Evolutionary conservation across 257 asterid genomes (phyloP).

Genomic region (Primulina eburnea): DNA sequence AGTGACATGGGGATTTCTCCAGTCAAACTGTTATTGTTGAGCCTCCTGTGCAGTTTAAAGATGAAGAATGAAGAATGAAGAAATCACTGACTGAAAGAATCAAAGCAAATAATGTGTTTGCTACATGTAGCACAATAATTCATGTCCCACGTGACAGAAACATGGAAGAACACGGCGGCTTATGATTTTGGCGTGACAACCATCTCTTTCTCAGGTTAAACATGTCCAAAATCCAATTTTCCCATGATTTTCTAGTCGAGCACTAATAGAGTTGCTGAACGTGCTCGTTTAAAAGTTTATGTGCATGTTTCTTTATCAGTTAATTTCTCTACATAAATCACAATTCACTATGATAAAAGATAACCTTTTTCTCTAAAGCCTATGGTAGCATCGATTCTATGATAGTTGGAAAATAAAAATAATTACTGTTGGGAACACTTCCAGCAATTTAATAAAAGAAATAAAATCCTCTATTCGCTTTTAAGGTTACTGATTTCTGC

Average conservation of each 20-base stretch:
- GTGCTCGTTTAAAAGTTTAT: neutral
- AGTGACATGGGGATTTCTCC: slow-evolving; percentile 72
- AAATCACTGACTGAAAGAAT: slow-evolving; percentile 11
- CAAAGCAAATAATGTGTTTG: slow-evolving; percentile 6
- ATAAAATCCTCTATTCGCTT: neutral
- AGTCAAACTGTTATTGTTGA: slow-evolving; percentile 76
- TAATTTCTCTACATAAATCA: too few relatives aligned
- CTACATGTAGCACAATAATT: slow-evolving; percentile 9
- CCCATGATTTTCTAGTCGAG: neutral
- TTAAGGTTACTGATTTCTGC: neutral
- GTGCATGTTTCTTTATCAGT: neutral
- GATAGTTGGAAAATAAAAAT: neutral
- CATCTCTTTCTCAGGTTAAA: neutral
- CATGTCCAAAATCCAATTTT: neutral
- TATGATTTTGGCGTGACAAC: neutral
- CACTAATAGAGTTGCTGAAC: neutral
- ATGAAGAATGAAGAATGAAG: neutral
- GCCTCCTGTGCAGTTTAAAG: slow-evolving; percentile 63
- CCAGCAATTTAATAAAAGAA: neutral
- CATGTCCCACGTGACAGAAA: slow-evolving; percentile 1
- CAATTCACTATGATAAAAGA: neutral
- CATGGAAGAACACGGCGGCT: neutral
- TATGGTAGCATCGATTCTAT: neutral
- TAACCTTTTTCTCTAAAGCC: neutral
- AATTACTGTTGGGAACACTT: neutral